phyloP scores from a whole-genome alignment of 116 monocot genomes.

The Papilionanthe hybrid region DNA sequence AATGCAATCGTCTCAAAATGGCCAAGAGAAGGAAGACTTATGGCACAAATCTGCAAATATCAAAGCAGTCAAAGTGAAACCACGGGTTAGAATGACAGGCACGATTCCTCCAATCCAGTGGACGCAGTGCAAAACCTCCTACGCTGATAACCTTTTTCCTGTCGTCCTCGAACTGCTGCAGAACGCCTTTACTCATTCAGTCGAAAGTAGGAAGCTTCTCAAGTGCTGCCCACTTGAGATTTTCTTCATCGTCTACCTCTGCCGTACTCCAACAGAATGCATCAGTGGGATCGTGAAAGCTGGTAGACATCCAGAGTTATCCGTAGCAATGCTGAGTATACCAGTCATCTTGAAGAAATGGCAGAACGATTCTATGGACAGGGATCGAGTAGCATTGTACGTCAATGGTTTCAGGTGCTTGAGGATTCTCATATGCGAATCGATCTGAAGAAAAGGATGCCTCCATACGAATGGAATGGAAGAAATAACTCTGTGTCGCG shows the following conservation, averaged over 20 bases:
- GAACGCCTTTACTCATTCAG: constrained; percentile 9
- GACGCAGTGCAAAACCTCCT: neutral
- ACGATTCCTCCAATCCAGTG: neutral
- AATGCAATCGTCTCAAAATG: neutral
- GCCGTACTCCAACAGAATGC: constrained; percentile 1
- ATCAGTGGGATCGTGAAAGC: neutral
- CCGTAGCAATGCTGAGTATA: neutral
- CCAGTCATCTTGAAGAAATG: neutral
- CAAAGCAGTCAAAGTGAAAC: neutral
- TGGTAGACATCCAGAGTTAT: neutral
- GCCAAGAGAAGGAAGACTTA: neutral
- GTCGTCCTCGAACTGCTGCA: constrained; percentile 7
- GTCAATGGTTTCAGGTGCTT: neutral
- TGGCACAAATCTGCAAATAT: neutral
- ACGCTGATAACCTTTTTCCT: neutral
- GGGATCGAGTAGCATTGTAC: neutral
- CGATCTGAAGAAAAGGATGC: too few relatives aligned
- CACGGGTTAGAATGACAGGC: neutral
- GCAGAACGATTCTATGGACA: neutral
- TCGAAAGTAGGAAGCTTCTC: constrained; percentile 20
- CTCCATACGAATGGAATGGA: too few relatives aligned
- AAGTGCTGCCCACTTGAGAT: constrained; percentile 22
- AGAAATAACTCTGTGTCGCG: too few relatives aligned
- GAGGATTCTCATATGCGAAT: too few relatives aligned
- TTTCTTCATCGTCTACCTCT: constrained; percentile 9